A percentile compares a stretch with the other conserved stretches of the same genome.
Conservation (phyloP, 495 filamentous ascomycete species). For the Parathielavia hyrcaniae region DNA sequence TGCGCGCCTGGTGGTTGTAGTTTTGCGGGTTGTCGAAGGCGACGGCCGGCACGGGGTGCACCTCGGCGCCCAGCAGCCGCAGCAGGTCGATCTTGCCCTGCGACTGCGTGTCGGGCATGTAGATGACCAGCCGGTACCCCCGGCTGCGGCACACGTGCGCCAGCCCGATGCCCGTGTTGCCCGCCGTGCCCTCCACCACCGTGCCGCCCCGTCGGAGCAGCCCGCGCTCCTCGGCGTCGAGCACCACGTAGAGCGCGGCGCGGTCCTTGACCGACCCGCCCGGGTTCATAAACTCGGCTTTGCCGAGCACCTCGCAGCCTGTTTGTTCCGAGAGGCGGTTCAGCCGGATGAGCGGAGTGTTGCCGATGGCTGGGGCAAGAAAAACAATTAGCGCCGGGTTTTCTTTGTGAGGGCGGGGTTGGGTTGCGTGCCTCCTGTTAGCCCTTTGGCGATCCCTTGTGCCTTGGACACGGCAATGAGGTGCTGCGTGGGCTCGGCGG, state of each 20-base stretch:
- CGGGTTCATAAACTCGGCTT: slow-evolving; percentile 98
- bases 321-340: slow-evolving; percentile 85
- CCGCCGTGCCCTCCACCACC: slow-evolving; percentile 92
- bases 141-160: slow-evolving; percentile 92
- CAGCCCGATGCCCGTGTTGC: slow-evolving; percentile 96
- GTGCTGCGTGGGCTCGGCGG: slow-evolving; percentile 33
- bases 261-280: slow-evolving; percentile 96
- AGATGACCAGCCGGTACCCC: slow-evolving; percentile 93
- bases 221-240: slow-evolving; percentile 85
- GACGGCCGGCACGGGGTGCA: slow-evolving; percentile 94
- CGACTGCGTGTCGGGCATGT: slow-evolving; percentile 98
- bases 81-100: slow-evolving; percentile 96
- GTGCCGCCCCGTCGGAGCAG: slow-evolving; percentile 79
- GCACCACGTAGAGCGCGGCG: slow-evolving; percentile 87
- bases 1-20: slow-evolving; percentile 91
- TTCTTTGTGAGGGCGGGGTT: background rate
- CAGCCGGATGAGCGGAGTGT: slow-evolving; percentile 88
- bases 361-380: slow-evolving; percentile 66
- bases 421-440: slow-evolving; percentile 70
- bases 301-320: slow-evolving; percentile 89
- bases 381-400: background rate
- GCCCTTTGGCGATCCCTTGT: slow-evolving; percentile 74
- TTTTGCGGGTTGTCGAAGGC: slow-evolving; percentile 94
- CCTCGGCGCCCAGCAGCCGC: slow-evolving; percentile 87
- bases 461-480: slow-evolving; percentile 61